phyloP scores from a whole-genome alignment of 441 rosid genomes.

The Populus hybrid region DNA sequence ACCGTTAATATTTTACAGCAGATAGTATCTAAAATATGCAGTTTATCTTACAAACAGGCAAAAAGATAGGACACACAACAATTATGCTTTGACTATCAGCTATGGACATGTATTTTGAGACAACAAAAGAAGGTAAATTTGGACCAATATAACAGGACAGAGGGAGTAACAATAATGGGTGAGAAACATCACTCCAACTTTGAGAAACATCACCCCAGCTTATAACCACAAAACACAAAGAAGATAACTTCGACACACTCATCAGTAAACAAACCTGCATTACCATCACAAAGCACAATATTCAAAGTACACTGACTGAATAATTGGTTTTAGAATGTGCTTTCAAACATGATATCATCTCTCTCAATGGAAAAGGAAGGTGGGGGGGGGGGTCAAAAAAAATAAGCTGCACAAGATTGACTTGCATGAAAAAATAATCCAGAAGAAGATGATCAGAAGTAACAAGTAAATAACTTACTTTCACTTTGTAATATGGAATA shows the following conservation, averaged over 20 bases:
- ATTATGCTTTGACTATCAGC: neutral
- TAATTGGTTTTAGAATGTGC: neutral
- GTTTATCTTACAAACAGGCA: neutral
- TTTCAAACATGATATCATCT: neutral
- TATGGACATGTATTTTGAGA: neutral
- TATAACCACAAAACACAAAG: neutral
- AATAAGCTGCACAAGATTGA: neutral
- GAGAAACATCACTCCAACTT: neutral
- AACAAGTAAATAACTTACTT: conserved; percentile 32
- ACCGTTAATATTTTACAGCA: neutral
- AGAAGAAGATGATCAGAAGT: neutral
- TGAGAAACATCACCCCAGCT: too few species aligned
- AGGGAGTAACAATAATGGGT: neutral
- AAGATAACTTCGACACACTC: neutral
- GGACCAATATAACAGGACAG: neutral
- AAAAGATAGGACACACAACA: neutral
- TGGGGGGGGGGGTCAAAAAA: neutral
- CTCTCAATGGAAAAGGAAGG: neutral
- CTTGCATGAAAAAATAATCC: neutral
- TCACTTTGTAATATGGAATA: conserved; percentile 24
- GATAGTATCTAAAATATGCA: neutral
- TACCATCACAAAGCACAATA: neutral
- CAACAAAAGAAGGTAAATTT: neutral
- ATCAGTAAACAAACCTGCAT: neutral
- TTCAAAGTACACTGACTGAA: neutral